Evolutionary conservation across 176 grass and related monocot species (phyloP), one percentile per base, ranked within the genome.

Genomic region (Oryza rufipogon): DNA sequence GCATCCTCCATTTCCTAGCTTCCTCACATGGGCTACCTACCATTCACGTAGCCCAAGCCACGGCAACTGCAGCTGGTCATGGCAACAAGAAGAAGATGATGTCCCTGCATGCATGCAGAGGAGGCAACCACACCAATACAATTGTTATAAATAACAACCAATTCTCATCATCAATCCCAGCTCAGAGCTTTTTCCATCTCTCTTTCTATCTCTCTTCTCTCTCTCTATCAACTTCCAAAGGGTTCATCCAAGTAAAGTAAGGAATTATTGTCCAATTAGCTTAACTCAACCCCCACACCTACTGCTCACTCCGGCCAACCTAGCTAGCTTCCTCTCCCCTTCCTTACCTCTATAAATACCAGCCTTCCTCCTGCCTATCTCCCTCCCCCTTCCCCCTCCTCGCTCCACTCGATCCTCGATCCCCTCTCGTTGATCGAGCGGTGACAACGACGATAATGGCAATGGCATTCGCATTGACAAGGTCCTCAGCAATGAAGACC

Each of bases 191-290:
- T n/a, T 26, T 73, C 39, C 0, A 1, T 15, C 25, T 28, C 12
- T 26, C 14, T 8, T 41, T 23, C 23, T 23, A 23, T 23, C 23
- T 23, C 23, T 23, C 23, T 7, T 70, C 30, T 32, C 0, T 32
- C 56, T 71, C 69, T 71, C 38, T 42, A 2, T 34, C 73, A 76
- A 26, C 81, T 86, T 85, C 71, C 80, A 85, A 87, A 71, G 92
- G 70, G 83, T 85, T 72, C 89, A 93, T 77, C 45, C 91, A 94
- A 94, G 93, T 87, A 99, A 99, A 99, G 96, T 58, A 99, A 99
- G 80, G 97, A 94, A 99, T 95, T 95, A 84, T 91, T 80, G 34
- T 32, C 64, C 64, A 46, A 70, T 80, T 76, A 80, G 85, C 46
- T 82, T 76, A 87, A 67, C 86, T 73, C 64, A 33, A 19, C 68